phyloP scores from a whole-genome alignment of 1,284 basidiomycete species.

The Erythrobasidium hasegawianum region DNA sequence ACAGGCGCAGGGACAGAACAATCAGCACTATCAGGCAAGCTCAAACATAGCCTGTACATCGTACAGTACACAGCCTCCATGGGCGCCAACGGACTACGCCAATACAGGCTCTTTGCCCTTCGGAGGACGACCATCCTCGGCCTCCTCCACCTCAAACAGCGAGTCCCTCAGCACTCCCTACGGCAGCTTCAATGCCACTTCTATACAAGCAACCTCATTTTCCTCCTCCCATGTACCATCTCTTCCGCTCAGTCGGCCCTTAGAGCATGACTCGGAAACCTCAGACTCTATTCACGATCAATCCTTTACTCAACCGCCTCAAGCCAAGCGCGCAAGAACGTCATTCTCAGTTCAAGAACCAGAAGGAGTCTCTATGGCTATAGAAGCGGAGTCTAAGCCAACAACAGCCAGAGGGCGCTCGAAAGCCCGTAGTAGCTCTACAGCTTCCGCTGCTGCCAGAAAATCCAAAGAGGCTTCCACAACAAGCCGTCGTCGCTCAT shows the following conservation, averaged over 20 bases:
- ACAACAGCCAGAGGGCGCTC: not conserved
- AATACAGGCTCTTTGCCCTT: no score
- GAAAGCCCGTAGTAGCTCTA: not conserved
- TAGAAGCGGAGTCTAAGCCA: not conserved
- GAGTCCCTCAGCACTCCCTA: not conserved
- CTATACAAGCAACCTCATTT: not conserved
- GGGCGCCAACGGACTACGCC: no score
- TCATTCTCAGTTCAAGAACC: not conserved
- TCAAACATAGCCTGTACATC: no score
- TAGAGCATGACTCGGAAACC: not conserved
- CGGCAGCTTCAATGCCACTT: not conserved
- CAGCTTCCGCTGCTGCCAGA: not conserved
- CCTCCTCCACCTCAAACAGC: constrained; percentile 2
- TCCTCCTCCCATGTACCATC: not conserved
- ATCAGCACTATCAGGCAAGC: no score
- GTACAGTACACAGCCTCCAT: no score
- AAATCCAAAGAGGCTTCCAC: no score
- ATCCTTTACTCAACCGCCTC: not conserved
- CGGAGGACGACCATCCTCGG: not conserved
- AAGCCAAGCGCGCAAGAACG: not conserved
- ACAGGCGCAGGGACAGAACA: not conserved
- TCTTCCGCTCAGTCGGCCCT: not conserved
- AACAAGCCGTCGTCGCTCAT: no score
- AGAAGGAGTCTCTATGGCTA: not conserved
- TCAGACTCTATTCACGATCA: not conserved